Evolutionary conservation across 495 filamentous ascomycete species (phyloP).

Genomic region (Hypoxylon crocopeplum): DNA sequence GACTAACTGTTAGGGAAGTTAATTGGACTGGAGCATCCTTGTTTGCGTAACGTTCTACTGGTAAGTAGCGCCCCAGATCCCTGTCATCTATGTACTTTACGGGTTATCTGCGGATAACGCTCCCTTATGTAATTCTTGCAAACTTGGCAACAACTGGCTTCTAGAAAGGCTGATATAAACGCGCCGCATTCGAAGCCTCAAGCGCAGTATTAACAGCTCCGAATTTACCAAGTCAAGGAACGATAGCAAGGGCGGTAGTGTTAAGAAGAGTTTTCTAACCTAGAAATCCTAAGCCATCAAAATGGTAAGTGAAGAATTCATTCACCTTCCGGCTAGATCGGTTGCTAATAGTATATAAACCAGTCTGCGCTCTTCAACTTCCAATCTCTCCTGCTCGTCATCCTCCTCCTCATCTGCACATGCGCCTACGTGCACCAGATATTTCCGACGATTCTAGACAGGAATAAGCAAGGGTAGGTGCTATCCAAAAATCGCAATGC

Average conservation of each 20-base stretch:
- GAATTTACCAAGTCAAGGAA: not conserved
- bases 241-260: not conserved
- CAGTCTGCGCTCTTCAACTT: slow-evolving; percentile 98
- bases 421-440: slow-evolving; percentile 90
- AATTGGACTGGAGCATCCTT: slow-evolving; percentile 5
- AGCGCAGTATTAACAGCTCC: not conserved
- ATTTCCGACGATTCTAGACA: slow-evolving; percentile 90
- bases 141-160: slow-evolving; percentile 31
- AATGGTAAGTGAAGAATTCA: slow-evolving; percentile 15
- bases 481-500: not conserved
- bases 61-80: not conserved
- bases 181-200: not conserved
- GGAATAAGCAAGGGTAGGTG: slow-evolving; percentile 85
- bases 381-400: slow-evolving; percentile 88
- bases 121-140: slow-evolving; percentile 16
- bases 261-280: not conserved
- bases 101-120: slow-evolving; percentile 18
- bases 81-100: too few relatives aligned
- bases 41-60: slow-evolving; percentile 3
- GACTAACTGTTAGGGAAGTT: too few relatives aligned
- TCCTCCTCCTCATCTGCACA: slow-evolving; percentile 95
- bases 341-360: slow-evolving; percentile 38
- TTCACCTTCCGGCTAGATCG: not conserved
- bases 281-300: not conserved
- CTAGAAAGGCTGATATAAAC: slow-evolving; percentile 18